Conservation (phyloP, 495 filamentous ascomycete species). For the Hypoxylon fragiforme region DNA sequence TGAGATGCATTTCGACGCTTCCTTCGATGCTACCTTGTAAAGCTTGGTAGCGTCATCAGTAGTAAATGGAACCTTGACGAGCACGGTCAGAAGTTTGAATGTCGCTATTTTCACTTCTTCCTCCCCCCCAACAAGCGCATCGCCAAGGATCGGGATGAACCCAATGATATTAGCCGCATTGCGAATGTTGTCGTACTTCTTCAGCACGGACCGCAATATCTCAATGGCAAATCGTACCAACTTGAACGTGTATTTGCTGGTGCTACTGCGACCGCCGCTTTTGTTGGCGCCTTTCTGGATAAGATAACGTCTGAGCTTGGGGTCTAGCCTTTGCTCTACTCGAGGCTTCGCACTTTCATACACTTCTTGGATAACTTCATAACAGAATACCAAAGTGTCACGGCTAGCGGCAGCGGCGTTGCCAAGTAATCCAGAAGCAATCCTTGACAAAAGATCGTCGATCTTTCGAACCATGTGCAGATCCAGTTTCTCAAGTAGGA, state of each 20-base stretch:
- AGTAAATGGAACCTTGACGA: slow-evolving; percentile 81
- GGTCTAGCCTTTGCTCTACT: slow-evolving; percentile 53
- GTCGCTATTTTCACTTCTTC: slow-evolving; percentile 90
- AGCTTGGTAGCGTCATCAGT: slow-evolving; percentile 70
- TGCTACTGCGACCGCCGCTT: slow-evolving; percentile 64
- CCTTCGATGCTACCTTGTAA: slow-evolving; percentile 81
- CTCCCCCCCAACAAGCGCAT: slow-evolving; percentile 76
- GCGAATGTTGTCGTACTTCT: slow-evolving; percentile 77
- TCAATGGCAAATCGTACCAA: slow-evolving; percentile 85
- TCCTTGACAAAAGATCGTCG: slow-evolving; percentile 84
- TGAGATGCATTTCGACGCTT: slow-evolving; percentile 69
- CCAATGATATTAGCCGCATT: slow-evolving; percentile 77
- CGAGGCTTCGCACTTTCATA: slow-evolving; percentile 62
- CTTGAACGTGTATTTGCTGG: slow-evolving; percentile 79
- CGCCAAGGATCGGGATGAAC: slow-evolving; percentile 86
- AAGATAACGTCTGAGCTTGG: slow-evolving; percentile 70
- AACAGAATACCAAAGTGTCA: slow-evolving; percentile 87
- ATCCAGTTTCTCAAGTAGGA: slow-evolving; percentile 82
- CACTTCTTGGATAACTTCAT: slow-evolving; percentile 85
- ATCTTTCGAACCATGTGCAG: slow-evolving; percentile 79
- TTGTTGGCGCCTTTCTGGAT: slow-evolving; percentile 75
- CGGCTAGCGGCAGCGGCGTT: slow-evolving; percentile 76
- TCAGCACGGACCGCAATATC: slow-evolving; percentile 75
- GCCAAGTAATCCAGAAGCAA: slow-evolving; percentile 76
- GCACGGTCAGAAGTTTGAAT: slow-evolving; percentile 77